Base-by-base conservation (phyloP, 108 stramenopile genomes). In the Conticribra weissflogii region DNA sequence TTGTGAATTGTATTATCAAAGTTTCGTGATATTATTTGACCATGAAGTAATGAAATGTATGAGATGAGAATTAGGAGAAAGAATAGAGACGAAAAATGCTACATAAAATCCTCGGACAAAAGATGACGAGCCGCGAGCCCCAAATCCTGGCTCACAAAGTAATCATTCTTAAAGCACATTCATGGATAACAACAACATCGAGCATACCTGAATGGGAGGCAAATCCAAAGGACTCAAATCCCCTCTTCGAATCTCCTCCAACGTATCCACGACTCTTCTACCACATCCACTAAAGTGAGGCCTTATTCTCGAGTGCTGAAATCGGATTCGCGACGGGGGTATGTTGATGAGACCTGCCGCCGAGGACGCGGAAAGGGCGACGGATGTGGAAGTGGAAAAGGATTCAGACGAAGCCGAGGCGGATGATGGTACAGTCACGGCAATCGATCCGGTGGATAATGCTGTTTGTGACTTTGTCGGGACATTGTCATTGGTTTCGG, bases 241-340 rank as follows among this genome's bases (percentile, higher is more conserved):
- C 5, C 92, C 93, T 3, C 60, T 55, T 28, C 91, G 85, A 52
- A 97, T 92, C 34, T 81, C 78, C 17, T 90, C 85, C 49, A 96
- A 66, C 3, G 96, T 96, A 46, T 79, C 80, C 17, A 67, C 54
- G 7, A 97, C 88, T 32, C 84, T 78, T 2, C 95, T 81, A 0
- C 95, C 96, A 80, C 97, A 97, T 19, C 96, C 95, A 54, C 83
- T 85, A 72, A 97, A 97, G 22, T 84, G 29, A 0, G 95, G 90
- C 18, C 92, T 88, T 45, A 97, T 96, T 50, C 80, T 75, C 23
- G 92, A 87, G 76, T 97, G 94, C 54, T 96, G 96, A 66, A 94
- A 97, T 30, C 97, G 88, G 9, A 96, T 76, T 45, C 84, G 79
- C 0, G 71, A 64, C 2, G 96, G 96, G 82, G 92, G 92, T 8